Base-by-base conservation (phyloP, 1,284 basidiomycete genomes). In the Ceratorhiza oryzae-sativae region DNA sequence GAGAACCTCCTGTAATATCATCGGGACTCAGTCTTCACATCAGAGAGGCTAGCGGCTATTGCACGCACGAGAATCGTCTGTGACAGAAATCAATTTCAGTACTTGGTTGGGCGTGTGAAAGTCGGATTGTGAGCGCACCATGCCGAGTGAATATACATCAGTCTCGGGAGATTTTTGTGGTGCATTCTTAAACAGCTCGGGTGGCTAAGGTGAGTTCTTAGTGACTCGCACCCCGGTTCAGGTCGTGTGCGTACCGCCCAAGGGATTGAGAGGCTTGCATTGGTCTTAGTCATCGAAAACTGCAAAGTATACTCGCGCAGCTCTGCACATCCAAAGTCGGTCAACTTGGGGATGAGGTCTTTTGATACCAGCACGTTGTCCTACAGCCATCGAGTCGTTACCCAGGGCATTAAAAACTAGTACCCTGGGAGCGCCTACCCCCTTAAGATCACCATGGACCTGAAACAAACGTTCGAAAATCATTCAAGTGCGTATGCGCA, bases 401-500 rank as follows among this genome's bases (percentile, higher is more conserved):
- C 34, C 5, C 32, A n/a, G n/a, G n/a, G n/a, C 34, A n/a, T 15
- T 10, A 9, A 42, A 56, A 2, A 27, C 12, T 18, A n/a, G n/a
- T 45, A 2, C 15, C 27, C 1, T 15, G n/a, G 27, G 2, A 18
- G 9, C 63, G 10, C n/a, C n/a, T 67, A 67, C 63, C n/a, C 10
- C 49, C 20, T 67, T 67, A 20, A 67, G 30, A 20, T 67, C 63
- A 4, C 63, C 63, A 32, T 67, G 51, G 5, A 67, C 36, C 63
- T 67, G 42, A 10, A 45, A 18, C 13, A 5, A 45, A 18, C 42
- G 15, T 18, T 18, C 6, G 36, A 13, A 39, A 18, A 39, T 39
- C 6, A 6, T 10, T 4, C 18, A 45, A 45, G n/a, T 8, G n/a
- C 9, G n/a, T 8, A 45, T 3, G 3, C 15, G 42, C 4, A 45